Evolutionary conservation across 208 protist genomes (phyloP), one percentile per base, ranked within the genome.

Genomic region (Trypanosoma congolense): DNA sequence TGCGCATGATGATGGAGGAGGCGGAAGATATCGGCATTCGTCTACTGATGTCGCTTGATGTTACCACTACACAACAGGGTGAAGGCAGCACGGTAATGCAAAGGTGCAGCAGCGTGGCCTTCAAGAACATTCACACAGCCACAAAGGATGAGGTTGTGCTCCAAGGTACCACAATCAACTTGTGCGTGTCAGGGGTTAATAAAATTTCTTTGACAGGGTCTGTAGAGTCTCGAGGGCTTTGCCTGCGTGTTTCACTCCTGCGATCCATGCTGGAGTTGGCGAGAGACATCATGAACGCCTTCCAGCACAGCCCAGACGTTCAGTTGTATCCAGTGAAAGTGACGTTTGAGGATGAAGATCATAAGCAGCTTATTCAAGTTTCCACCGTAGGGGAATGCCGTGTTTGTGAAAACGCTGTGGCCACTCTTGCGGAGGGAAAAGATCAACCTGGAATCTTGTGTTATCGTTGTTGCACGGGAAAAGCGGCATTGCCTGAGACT

Each of bases 401-500:
- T 52, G 56, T 69, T 51, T 93, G 87, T 49, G 80, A 74, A 9
- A 55, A 55, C 22, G 14, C 40, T 8, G 1, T 71, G 69, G 56
- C 79, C 61, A 63, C 43, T 81, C 2, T 77, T 57, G 46, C 58
- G 49, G 60, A 55, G 54, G 3, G 25, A 25, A 12, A 33, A 56
- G 51, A 60, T 56, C 54, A 19, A 4, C 40, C 31, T n/a, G 86
- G 86, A 8, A 64, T 70, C 4, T 59, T 90, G 24, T 93, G 86
- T 66, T 88, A 86, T 73, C 69, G 65, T 40, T 93, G 86, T 60
- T 90, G 81, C 66, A 93, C 81, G 5, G 86, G 86, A n/a, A 54
- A 65, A 31, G 66, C 59, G 8, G 42, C 56, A n/a, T 30, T 89
- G 28, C 77, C 83, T 10, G 61, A 75, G 51, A 82, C 75, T 16